Base-by-base conservation (phyloP, 225 moss, liverwort and hornwort genomes). In the Takakia lepidozioides region DNA sequence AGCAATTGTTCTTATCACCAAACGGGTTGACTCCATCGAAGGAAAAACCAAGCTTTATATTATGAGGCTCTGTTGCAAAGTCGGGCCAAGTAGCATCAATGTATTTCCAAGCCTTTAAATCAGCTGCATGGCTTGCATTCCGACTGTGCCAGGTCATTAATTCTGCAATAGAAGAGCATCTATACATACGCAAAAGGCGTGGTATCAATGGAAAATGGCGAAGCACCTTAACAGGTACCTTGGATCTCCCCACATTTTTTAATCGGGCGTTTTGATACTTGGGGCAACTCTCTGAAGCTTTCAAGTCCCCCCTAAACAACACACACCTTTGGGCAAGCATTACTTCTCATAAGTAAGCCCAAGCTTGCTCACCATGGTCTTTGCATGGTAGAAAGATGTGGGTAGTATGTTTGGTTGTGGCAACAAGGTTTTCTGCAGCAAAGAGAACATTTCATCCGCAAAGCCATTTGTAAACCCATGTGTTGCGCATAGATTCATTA, bases 1-100 rank as follows among this genome's bases (percentile, higher is more conserved):
- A 21, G 10, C 25, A 22, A 0, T n/a, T 3, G 1, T 25, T 46
- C 3, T 3, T 3, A 19, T 16, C 22, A 22, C 46, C 19, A 22
- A 22, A 37, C 1, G 38, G 54, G 37, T 40, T 54, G 10, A 54
- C 37, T 17, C 39, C 54, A 19, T 54, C 54, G 8, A 26, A 2
- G 7, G 54, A 10, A 36, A 54, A n/a, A 5, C 54, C 54, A 2
- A 37, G 20, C n/a, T 18, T 14, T 25, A 40, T 19, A 18, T 51
- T 29, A 9, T 35, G 21, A 3, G 2, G 17, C 3, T 46, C 46
- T 3, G 3, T 20, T 3, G 2, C 20, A 46, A 46, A 46, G 2
- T 46, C 3, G 2, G 46, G 46, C 10, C 25, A 46, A 3, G 3
- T 46, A 16, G 3, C 19, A 22, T 16, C 3, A 7, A 32, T 32